Percentiles rank a stretch among this genome's conserved stretches.
phyloP scores from a whole-genome alignment of 495 filamentous ascomycete genomes.

The Penicillium angulare region DNA sequence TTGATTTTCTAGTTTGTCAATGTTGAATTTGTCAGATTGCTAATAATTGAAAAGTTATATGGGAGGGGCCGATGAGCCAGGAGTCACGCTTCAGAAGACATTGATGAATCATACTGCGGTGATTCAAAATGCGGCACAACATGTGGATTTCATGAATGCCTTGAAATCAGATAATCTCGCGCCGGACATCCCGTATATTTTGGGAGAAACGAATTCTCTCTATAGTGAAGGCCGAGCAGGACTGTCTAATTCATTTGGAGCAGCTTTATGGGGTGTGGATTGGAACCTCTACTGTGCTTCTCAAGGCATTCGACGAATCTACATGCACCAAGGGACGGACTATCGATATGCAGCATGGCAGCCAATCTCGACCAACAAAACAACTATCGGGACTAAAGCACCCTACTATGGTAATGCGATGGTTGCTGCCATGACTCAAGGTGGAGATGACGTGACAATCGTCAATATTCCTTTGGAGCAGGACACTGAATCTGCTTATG shows the following conservation, averaged over 20 bases:
- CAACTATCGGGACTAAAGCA: background rate
- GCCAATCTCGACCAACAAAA: background rate
- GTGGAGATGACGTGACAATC: no score
- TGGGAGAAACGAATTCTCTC: background rate
- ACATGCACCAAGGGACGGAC: background rate
- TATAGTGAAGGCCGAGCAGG: background rate
- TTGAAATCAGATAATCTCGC: no score
- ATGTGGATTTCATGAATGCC: no score
- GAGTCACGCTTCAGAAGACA: no score
- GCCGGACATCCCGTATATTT: background rate
- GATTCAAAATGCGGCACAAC: no score
- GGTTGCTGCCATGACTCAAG: no score
- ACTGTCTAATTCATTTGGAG: background rate
- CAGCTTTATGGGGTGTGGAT: background rate
- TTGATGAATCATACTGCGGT: no score
- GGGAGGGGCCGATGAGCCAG: no score
- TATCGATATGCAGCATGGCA: background rate
- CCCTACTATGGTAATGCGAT: background rate
- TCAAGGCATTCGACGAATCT: background rate
- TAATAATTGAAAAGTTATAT: no score
- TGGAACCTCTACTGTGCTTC: background rate
- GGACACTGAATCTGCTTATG: slow-evolving; percentile 16
- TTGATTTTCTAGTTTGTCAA: no score
- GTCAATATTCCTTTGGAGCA: slow-evolving; percentile 14
- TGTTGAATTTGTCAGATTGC: no score